A percentile compares a stretch with the other conserved stretches of the same genome.
phyloP scores from a whole-genome alignment of 495 filamentous ascomycete species.

The Hypoxylon trugodes region DNA sequence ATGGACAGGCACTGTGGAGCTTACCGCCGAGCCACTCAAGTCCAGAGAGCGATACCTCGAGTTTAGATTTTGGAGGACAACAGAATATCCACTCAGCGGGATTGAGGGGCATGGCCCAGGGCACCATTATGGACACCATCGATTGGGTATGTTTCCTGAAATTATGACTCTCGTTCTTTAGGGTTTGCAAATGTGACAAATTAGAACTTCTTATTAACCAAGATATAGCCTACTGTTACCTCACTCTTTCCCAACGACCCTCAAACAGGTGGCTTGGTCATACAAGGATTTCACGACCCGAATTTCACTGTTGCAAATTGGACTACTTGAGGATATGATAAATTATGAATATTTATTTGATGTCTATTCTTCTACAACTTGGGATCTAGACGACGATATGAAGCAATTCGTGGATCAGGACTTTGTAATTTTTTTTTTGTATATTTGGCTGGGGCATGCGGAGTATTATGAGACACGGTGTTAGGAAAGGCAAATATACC shows the following conservation, averaged over 20 bases:
- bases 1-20: constrained; percentile 56
- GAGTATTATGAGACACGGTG: constrained; percentile 11
- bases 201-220: not conserved
- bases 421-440: not conserved
- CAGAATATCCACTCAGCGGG: not conserved
- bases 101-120: constrained; percentile 22
- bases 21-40: constrained; percentile 49
- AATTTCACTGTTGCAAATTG: constrained; percentile 39
- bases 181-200: not conserved
- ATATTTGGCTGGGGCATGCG: constrained; percentile 2
- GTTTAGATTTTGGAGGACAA: constrained; percentile 23
- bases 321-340: constrained; percentile 14
- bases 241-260: constrained; percentile 48
- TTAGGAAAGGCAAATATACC: constrained; percentile 11
- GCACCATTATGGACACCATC: constrained; percentile 45
- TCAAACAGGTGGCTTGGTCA: constrained; percentile 47
- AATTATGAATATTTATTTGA: not conserved
- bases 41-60: constrained; percentile 47
- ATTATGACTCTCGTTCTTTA: not conserved
- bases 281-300: constrained; percentile 46
- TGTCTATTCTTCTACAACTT: constrained; percentile 4
- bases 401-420: constrained; percentile 21
- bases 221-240: constrained; percentile 44
- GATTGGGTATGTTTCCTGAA: constrained; percentile 46
- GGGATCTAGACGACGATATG: constrained; percentile 19